Percentiles rank a stretch among this genome's conserved stretches.
Evolutionary conservation across 164 flowering plant genomes (phyloP).

Genomic region (Macadamia tetraphylla): DNA sequence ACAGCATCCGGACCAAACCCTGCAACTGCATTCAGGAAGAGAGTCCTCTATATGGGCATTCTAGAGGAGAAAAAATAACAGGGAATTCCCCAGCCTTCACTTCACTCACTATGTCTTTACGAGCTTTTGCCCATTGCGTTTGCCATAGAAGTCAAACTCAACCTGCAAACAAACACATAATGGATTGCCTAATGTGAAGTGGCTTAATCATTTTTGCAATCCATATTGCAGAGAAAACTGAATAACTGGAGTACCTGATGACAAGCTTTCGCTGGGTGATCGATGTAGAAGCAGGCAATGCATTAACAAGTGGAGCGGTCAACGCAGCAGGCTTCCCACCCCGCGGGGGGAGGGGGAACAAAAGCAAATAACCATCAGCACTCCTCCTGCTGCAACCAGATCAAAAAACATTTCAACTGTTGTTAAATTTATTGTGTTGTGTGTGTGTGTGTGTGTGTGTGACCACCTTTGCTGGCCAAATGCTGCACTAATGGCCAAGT

Average conservation of each 20-base stretch:
- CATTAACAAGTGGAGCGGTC: constrained; percentile 22
- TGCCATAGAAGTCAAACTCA: constrained; percentile 48
- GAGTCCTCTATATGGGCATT: too few species aligned
- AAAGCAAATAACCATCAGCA: neutral
- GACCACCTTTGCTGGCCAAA: too few species aligned
- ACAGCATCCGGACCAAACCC: too few species aligned
- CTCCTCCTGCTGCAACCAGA: neutral
- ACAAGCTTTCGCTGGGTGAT: constrained; percentile 38
- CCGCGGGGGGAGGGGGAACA: neutral
- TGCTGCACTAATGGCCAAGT: too few species aligned
- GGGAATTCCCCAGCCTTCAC: neutral
- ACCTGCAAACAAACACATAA: constrained; percentile 29
- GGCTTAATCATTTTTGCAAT: too few species aligned
- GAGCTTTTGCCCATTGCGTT: constrained; percentile 40
- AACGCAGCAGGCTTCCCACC: constrained; percentile 46
- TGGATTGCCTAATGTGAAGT: neutral
- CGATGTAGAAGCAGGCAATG: constrained; percentile 20
- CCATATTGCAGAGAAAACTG: neutral
- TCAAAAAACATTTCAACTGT: neutral
- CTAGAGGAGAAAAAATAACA: too few species aligned
- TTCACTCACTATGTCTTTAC: constrained; percentile 9
- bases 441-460: too few species aligned
- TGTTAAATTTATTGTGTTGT: too few species aligned
- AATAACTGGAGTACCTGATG: constrained; percentile 34
- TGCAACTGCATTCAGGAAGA: too few species aligned